Base-by-base conservation (phyloP, 2,329 filamentous ascomycete genomes). In the Ophiostoma pallidulum region DNA sequence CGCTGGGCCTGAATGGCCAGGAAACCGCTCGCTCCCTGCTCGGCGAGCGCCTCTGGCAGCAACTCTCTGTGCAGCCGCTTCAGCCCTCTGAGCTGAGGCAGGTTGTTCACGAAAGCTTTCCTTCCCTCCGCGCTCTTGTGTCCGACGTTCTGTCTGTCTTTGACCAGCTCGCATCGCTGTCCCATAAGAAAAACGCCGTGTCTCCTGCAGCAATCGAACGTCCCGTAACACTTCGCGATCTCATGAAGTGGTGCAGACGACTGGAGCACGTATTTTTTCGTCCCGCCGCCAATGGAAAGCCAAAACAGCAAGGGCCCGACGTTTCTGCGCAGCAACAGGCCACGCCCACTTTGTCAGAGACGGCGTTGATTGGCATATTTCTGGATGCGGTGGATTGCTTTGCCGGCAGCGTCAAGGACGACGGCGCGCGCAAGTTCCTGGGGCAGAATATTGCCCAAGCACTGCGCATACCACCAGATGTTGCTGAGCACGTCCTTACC, bases 371-470 rank as follows among this genome's bases (percentile, higher is more conserved):
- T 58, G 80, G 84, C 57, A 94, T 97, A 64, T 96, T 96, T 59
- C 78, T 95, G 68, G 92, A 98, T 61, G 86, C 89, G 1, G 75
- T 92, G 45, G 92, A 98, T 64, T 94, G 90, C 60, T 97, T 98
- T 63, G 82, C 87, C 36, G 86, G 86, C 46, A 87, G 84, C 60
- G 71, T 92, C 39, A 82, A 84, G 9, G 83, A 83, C 48, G 73
- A 74, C 26, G 71, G 76, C 12, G 68, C 80, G 26, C 78, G 80
- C 42, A 67, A 70, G 40, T 65, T 70, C 4, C 68, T 94, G 28
- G 77, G 84, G 37, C 70, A 74, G 41, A 77, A 76, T 38, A 87
- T 97, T 51, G 90, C 90, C 1, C 81, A 94, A 64, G 84, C 89
- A 57, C 83, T 98, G 66, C 86, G 90, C 48, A 80, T 97, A 49